Evolutionary conservation across 345 rosid species (phyloP).

Genomic region (Rhizophora apiculata): DNA sequence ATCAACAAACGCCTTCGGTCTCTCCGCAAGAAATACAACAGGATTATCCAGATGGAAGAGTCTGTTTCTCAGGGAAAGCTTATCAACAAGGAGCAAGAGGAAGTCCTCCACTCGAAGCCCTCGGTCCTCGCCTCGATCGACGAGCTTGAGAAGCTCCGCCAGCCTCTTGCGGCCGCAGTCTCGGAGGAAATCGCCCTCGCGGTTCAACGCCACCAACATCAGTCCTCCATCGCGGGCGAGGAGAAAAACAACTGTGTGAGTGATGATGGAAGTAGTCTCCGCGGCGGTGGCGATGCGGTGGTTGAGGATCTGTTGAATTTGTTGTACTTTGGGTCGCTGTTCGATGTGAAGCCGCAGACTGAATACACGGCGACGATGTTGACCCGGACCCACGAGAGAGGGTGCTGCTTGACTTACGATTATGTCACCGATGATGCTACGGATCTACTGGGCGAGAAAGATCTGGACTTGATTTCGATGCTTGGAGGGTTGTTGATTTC

Average conservation of each 20-base stretch:
- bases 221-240: slow-evolving; percentile 2
- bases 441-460: slow-evolving; percentile 77
- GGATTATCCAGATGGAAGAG: slow-evolving; percentile 83
- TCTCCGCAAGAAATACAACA: slow-evolving; percentile 78
- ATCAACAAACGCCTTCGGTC: slow-evolving; percentile 92
- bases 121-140: slow-evolving; percentile 58
- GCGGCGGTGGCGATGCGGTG: slow-evolving; percentile 16
- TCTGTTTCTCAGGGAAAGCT: slow-evolving; percentile 69
- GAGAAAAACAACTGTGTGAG: neutral
- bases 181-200: slow-evolving; percentile 67
- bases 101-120: slow-evolving; percentile 80
- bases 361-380: slow-evolving; percentile 76
- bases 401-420: slow-evolving; percentile 88
- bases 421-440: slow-evolving; percentile 87
- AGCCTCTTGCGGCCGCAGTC: slow-evolving; percentile 61
- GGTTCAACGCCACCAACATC: slow-evolving; percentile 17
- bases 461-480: slow-evolving; percentile 70
- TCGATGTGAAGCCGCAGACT: slow-evolving; percentile 75
- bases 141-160: slow-evolving; percentile 83
- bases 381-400: slow-evolving; percentile 83
- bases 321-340: slow-evolving; percentile 74
- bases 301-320: slow-evolving; percentile 71
- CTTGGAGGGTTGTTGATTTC: slow-evolving; percentile 62
- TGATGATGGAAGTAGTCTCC: neutral
- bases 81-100: slow-evolving; percentile 82